Base-by-base conservation (phyloP, 495 filamentous ascomycete species). In the Xylaria castorea region DNA sequence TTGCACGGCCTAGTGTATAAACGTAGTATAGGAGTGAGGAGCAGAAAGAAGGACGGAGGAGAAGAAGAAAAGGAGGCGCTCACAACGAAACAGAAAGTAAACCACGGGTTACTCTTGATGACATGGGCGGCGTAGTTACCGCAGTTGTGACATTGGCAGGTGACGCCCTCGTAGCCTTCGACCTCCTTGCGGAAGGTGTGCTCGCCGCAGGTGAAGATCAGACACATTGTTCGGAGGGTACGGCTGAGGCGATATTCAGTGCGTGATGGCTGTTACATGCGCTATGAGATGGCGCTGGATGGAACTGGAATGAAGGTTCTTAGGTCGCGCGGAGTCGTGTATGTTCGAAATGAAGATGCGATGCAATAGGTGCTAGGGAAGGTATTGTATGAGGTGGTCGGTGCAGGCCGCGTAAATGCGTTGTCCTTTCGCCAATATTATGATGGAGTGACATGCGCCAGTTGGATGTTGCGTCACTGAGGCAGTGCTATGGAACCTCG, bases 171-270 rank as follows among this genome's bases (percentile, higher is more conserved):
- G 75, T 87, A 88, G 22, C 87, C 87, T 69, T 85, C 79, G 22
- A 89, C 80, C 68, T 88, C 84, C 71, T 83, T 84, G 66, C 85
- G 83, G 76, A 88, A 88, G 34, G 86, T 86, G 76, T 87, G 84
- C 74, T 89, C 85, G 75, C 87, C 87, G 73, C 87, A 89, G 67
- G 86, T 88, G 75, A 89, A 89, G 63, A 89, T 83, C 51, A 89
- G 74, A 79, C 87, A 89, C 87, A 89, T 88, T 6, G 70, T 63
- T 60, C n/a, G 18, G 42, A 25, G 32, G n/a, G 40, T 62, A 40
- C 67, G 67, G 67, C 38, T 60, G 34, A 46, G 51, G 50, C 67
- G 38, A 36, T 57, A 63, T 22, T 32, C 44, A 8, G 30, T 71
- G 20, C 3, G 61, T 25, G 40, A 36, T 22, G 57, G 40, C 32